Conservation (phyloP, 1,284 basidiomycete genomes). For the Neonothopanus nambi region DNA sequence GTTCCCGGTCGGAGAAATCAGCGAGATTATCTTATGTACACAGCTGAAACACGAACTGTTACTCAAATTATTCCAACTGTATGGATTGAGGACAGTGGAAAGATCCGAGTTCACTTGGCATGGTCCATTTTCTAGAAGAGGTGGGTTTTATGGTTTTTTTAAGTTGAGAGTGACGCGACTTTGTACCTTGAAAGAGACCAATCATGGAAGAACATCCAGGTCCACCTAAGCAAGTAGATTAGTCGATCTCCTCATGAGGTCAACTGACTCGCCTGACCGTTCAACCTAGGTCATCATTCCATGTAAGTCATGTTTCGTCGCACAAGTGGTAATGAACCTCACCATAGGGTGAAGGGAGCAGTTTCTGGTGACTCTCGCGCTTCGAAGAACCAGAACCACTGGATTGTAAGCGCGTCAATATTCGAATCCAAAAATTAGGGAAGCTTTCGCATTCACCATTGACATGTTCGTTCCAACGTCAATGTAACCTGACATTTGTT, state of each 20-base stretch:
- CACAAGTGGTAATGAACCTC: slow-evolving; percentile 13
- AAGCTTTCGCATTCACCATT: slow-evolving; percentile 39
- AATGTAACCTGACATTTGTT: slow-evolving; percentile 69
- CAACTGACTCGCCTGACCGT: slow-evolving; percentile 31
- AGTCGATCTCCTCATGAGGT: not conserved
- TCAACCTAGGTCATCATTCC: slow-evolving; percentile 60
- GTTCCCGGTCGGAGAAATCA: not conserved
- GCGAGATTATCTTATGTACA: no score
- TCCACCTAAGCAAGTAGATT: not conserved
- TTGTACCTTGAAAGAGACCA: slow-evolving; percentile 58
- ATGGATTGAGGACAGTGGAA: slow-evolving; percentile 55
- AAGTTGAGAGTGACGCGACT: not conserved
- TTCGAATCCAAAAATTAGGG: not conserved
- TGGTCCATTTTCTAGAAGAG: slow-evolving; percentile 56
- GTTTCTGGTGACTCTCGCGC: slow-evolving; percentile 57
- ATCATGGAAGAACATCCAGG: slow-evolving; percentile 37
- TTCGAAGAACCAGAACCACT: slow-evolving; percentile 79
- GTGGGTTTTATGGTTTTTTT: not conserved
- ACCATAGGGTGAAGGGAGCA: slow-evolving; percentile 70
- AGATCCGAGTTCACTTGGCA: slow-evolving; percentile 55
- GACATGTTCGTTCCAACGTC: slow-evolving; percentile 62
- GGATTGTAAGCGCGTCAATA: not conserved
- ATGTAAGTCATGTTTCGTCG: slow-evolving; percentile 1
- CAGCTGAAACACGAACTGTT: slow-evolving; percentile 47
- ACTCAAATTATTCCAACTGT: slow-evolving; percentile 69